Base-by-base conservation (phyloP, 2,329 filamentous ascomycete species). In the Aphanocladium album region DNA sequence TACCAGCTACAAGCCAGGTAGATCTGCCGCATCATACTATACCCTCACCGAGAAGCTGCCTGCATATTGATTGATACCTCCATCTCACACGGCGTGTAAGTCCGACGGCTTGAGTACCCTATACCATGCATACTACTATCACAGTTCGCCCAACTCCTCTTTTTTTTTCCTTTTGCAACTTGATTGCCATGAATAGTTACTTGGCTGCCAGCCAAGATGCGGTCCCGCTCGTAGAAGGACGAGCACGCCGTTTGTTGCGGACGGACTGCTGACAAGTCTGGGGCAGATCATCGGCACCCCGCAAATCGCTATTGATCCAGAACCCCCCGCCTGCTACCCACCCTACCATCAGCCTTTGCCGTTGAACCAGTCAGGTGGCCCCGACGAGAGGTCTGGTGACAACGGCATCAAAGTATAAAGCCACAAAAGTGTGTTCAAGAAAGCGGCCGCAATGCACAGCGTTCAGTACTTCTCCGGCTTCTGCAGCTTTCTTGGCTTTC, bases 301-400 rank as follows among this genome's bases (percentile, higher is more conserved):
- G 47, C 56, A 59, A 41, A 51, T 51, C 46, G 47, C 19, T 35
- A 52, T n/a, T 43, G 56, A 51, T 59, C 35, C 47, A 59, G 46
- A 59, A 33, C 56, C 39, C n/a, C 39, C 56, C 56, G 37, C 37
- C 25, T 25, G 47, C 47, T 43, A 59, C 47, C 56, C 56, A 51
- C 47, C 25, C 37, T 25, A 17, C 37, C 6, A n/a, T 23, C 45
- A 51, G 56, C 37, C 47, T 45, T 35, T 23, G 56, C 56, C 56
- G 47, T 52, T 33, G 56, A 35, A 16, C 56, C 56, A 59, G 56
- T 59, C 56, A 59, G 56, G 56, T 59, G 56, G 56, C 35, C 56
- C 33, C 16, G 35, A n/a, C 47, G 21, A 19, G 46, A 59, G 56
- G 56, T 59, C 56, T 59, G 56, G 46, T 59, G 56, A 59, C 56